Evolutionary conservation across 2,329 filamentous ascomycete genomes (phyloP), one percentile per base, ranked within the genome.

Genomic region (Didymella arachidicola): DNA sequence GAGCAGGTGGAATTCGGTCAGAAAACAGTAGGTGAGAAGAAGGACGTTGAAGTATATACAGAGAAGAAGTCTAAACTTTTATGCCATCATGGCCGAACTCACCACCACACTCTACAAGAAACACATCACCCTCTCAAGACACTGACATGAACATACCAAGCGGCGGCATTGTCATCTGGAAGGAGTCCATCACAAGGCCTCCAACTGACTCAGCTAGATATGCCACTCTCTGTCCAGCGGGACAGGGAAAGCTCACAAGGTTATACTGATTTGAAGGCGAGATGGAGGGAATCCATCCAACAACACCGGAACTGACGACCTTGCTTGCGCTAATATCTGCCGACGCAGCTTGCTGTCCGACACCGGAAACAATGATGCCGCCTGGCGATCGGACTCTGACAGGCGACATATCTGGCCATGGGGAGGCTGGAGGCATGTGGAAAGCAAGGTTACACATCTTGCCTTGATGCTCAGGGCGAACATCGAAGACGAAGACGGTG

Each of bases 401-500:
- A 3, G 69, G 64, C 52, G 78, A 68, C 65, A 82, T 25, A 45
- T 64, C 41, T 77, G 71, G 14, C 65, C 59, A 61, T 63, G 66
- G 22, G 55, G 59, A n/a, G 74, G 79, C 60, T 6, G 66, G 57
- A 0, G 82, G 82, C 60, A 83, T 76, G 36, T 80, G 68, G 71
- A 84, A 82, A 56, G 79, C 71, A n/a, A 83, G 67, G 5, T 77
- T 80, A 74, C 82, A 84, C 30, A 74, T 79, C 60, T 79, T 79
- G 58, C 78, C 77, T 36, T 70, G 58, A 47, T 78, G 73, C 3
- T 66, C 68, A 3, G 70, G 61, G 0, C 78, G 78, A 25, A 83
- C 72, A 60, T 83, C 78, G 64, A 83, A 83, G 58, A 77, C 79
- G 74, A 82, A 82, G 59, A 83, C 61, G 10, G 75, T 74, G 39